Evolutionary conservation across 805 yeast species (phyloP).

Genomic region (Candida tallmaniae): DNA sequence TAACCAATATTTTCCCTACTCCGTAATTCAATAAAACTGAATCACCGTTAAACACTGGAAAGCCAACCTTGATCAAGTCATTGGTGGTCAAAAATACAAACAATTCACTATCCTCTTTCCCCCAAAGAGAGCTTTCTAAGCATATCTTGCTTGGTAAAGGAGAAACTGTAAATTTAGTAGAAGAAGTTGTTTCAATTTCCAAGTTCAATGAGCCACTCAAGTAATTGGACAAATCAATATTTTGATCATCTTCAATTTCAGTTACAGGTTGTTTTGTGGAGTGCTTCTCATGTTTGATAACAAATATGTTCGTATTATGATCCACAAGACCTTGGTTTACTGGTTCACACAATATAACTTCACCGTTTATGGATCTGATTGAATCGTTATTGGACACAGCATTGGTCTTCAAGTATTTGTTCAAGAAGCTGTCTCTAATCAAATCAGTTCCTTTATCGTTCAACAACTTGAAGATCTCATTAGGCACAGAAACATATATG

Average conservation of each 20-base stretch:
- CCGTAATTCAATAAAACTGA: constrained; percentile 34
- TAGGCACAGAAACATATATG: constrained; percentile 46
- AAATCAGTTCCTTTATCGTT: constrained; percentile 24
- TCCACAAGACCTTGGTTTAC: constrained; percentile 59
- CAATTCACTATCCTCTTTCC: constrained; percentile 34
- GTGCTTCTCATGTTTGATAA: constrained; percentile 33
- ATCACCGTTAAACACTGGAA: constrained; percentile 72
- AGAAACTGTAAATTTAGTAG: constrained; percentile 17
- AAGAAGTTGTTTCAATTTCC: constrained; percentile 4
- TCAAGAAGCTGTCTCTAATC: constrained; percentile 30
- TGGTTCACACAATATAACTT: constrained; percentile 65
- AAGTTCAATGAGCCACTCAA: constrained; percentile 25
- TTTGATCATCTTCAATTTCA: constrained; percentile 11
- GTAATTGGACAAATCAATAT: constrained; percentile 29
- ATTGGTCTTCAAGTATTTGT: constrained; percentile 17
- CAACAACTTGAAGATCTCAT: constrained; percentile 32
- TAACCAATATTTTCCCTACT: constrained; percentile 23
- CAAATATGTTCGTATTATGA: constrained; percentile 46
- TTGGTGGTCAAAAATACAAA: constrained; percentile 40
- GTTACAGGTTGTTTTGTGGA: constrained; percentile 3
- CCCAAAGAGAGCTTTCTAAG: constrained; percentile 17
- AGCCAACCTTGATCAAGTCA: constrained; percentile 44
- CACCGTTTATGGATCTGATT: constrained; percentile 43
- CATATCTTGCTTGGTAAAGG: constrained; percentile 28
- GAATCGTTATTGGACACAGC: constrained; percentile 40